phyloP scores from a whole-genome alignment of 148 eudicot species.

The Heliamphora exappendiculata region DNA sequence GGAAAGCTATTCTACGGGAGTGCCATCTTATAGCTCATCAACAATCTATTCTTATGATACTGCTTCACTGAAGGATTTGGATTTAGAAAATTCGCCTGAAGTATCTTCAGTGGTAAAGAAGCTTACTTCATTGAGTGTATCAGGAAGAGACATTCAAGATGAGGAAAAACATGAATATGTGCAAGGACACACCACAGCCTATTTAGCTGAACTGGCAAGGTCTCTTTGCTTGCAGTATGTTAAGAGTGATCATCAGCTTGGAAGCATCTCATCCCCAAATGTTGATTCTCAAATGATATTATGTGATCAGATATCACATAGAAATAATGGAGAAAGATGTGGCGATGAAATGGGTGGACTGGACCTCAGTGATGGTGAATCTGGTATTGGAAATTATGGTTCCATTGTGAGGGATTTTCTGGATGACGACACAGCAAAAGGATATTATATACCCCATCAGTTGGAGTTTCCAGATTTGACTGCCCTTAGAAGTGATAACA shows the following conservation, averaged over 20 bases:
- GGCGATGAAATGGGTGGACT: conserved; percentile 14
- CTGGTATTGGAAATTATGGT: conserved; percentile 24
- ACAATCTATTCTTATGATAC: conserved; percentile 19
- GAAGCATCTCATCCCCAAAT: conserved; percentile 18
- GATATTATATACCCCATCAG: conserved; percentile 21
- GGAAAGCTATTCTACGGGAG: conserved; percentile 31
- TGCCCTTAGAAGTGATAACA: conserved; percentile 19
- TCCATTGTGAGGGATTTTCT: conserved; percentile 22
- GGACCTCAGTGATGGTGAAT: conserved; percentile 17
- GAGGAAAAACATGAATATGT: conserved; percentile 11
- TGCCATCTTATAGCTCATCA: conserved; percentile 24
- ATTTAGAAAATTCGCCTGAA: conserved; percentile 25
- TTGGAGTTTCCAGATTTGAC: conserved; percentile 30
- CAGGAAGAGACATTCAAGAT: conserved; percentile 7
- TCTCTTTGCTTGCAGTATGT: conserved; percentile 29
- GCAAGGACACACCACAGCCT: conserved; percentile 18
- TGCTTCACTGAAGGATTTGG: conserved; percentile 18
- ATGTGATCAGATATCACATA: conserved; percentile 10
- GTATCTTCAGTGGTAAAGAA: conserved; percentile 15
- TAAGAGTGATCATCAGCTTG: conserved; percentile 20
- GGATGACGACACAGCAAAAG: conserved; percentile 18
- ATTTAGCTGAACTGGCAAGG: conserved; percentile 19
- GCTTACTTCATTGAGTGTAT: conserved; percentile 1
- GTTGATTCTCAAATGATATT: conserved; percentile 21
- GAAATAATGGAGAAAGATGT: conserved; percentile 9